Evolutionary conservation across 352 stramenopile species (phyloP).

Genomic region (Pythium chondricola): DNA sequence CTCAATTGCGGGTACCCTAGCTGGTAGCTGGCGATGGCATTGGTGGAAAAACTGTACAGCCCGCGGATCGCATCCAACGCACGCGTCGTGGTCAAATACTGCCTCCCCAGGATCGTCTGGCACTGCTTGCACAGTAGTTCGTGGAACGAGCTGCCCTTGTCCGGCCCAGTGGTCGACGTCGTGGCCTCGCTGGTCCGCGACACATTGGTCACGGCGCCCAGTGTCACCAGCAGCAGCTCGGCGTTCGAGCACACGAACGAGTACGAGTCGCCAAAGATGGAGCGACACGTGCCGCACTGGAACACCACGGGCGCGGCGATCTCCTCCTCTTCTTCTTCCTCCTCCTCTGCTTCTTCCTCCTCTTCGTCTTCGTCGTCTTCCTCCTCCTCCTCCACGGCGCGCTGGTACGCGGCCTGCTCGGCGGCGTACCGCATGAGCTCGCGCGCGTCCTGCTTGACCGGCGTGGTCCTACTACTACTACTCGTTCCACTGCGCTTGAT

Average conservation of each 20-base stretch:
- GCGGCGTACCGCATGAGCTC: background rate
- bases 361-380: conserved; percentile 12
- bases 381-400: conserved; percentile 3
- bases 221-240: conserved; percentile 62
- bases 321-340: conserved; percentile 46
- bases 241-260: conserved; percentile 73
- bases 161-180: conserved; percentile 39
- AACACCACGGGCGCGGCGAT: conserved; percentile 69
- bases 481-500: background rate
- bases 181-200: conserved; percentile 31
- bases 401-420: background rate
- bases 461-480: background rate
- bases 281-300: conserved; percentile 76
- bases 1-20: conserved; percentile 54
- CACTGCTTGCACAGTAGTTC: conserved; percentile 79
- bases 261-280: conserved; percentile 82
- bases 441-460: too few relatives aligned
- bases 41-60: conserved; percentile 69
- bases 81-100: conserved; percentile 68
- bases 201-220: conserved; percentile 71
- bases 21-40: conserved; percentile 70
- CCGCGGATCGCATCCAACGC: conserved; percentile 55
- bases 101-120: conserved; percentile 65
- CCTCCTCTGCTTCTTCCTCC: conserved; percentile 23
- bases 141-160: conserved; percentile 64